These are phyloP conservation scores for Tothia fuscella DNA, from an alignment of 2,329 filamentous ascomycete genomes.

Conservation along the genomic window DNA sequence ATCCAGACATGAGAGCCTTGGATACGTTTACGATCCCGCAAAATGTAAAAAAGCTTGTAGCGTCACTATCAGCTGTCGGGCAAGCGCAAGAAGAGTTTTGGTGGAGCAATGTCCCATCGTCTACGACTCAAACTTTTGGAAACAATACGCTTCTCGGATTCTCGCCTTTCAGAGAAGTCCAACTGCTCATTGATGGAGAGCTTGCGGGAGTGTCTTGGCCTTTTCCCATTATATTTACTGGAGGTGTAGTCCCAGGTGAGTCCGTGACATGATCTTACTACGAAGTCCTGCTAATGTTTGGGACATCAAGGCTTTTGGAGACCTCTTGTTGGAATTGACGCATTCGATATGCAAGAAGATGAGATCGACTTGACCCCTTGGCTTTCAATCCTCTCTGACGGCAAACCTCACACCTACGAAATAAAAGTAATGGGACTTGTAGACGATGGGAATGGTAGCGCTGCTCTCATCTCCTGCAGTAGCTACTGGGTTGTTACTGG, in stretches of 20 bases:
- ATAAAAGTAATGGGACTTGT: slow-evolving; percentile 53
- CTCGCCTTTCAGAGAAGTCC: slow-evolving; percentile 67
- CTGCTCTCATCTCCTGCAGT: slow-evolving; percentile 32
- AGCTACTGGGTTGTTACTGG: slow-evolving; percentile 65
- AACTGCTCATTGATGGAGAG: slow-evolving; percentile 59
- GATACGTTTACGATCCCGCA: slow-evolving; percentile 51
- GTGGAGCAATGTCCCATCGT: slow-evolving; percentile 65
- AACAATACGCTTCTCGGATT: slow-evolving; percentile 51
- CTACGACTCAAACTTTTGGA: slow-evolving; percentile 38
- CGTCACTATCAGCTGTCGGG: slow-evolving; percentile 64
- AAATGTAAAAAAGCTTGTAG: slow-evolving; percentile 57
- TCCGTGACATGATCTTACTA: not conserved
- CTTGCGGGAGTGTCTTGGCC: slow-evolving; percentile 70
- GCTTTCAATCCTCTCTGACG: slow-evolving; percentile 57
- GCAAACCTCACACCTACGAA: slow-evolving; percentile 51
- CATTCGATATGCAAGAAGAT: slow-evolving; percentile 67
- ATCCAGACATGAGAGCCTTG: slow-evolving; percentile 38
- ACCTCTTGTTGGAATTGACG: slow-evolving; percentile 65
- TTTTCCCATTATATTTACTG: slow-evolving; percentile 75
- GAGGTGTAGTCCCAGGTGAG: slow-evolving; percentile 53
- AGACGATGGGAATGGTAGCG: slow-evolving; percentile 37
- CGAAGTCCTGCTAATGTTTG: not conserved
- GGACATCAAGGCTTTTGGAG: slow-evolving; percentile 50
- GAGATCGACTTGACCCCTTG: slow-evolving; percentile 76
- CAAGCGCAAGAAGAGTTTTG: slow-evolving; percentile 73